These are phyloP conservation scores for Microbotryum lychnidis-dioicae DNA, from an alignment of 1,284 basidiomycete species.

Conservation along the genomic window DNA sequence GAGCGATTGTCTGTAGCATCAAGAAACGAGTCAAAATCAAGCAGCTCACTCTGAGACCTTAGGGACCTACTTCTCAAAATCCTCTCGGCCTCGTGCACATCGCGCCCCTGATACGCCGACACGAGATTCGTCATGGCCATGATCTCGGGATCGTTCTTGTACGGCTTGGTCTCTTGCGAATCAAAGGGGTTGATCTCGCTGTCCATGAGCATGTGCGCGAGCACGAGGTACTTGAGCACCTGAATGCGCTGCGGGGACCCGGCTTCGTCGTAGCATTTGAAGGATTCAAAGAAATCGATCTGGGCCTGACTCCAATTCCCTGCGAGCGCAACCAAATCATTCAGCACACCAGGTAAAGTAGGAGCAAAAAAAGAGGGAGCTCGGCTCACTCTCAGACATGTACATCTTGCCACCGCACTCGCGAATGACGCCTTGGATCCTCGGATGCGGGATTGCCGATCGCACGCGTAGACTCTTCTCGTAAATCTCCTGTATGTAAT, in stretches of 20 bases:
- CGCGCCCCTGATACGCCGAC: conserved; percentile 87
- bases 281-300: conserved; percentile 97
- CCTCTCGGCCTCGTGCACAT: conserved; percentile 92
- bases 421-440: conserved; percentile 97
- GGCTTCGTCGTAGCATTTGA: conserved; percentile 96
- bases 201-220: conserved; percentile 97
- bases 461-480: conserved; percentile 86
- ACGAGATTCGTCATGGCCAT: conserved; percentile 97
- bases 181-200: conserved; percentile 99
- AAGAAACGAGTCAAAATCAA: conserved; percentile 2
- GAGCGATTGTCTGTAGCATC: conserved; percentile 64
- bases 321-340: conserved; percentile 36
- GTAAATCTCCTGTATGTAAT: conserved; percentile 71
- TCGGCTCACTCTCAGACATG: conserved; percentile 88
- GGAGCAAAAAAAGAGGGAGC: background rate
- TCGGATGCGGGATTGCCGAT: conserved; percentile 94
- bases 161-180: conserved; percentile 98
- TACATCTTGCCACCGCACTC: conserved; percentile 99
- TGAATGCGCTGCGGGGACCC: conserved; percentile 93
- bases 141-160: conserved; percentile 93
- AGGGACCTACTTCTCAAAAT: conserved; percentile 65
- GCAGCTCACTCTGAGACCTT: background rate
- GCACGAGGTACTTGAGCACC: conserved; percentile 94
- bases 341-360: background rate
- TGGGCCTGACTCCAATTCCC: conserved; percentile 94